Conservation (phyloP, 2,329 filamentous ascomycete genomes). For the Fusarium foetens region DNA sequence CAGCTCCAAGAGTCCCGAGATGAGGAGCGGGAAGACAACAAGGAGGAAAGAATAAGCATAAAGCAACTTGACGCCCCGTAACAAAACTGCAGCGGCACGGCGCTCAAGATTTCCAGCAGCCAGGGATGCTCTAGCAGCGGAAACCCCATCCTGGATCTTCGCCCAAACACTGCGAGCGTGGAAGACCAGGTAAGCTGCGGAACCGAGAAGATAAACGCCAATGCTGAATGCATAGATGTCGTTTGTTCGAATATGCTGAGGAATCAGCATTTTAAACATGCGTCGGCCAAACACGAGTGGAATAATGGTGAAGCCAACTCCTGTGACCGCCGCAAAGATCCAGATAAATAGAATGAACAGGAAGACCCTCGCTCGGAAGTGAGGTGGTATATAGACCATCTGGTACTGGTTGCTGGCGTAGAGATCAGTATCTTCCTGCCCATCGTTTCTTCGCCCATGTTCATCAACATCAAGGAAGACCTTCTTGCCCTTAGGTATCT, state of each 20-base stretch:
- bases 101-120: conserved; percentile 34
- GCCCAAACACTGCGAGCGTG: conserved; percentile 57
- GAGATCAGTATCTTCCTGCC: conserved; percentile 61
- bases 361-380: conserved; percentile 82
- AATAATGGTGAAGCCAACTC: conserved; percentile 84
- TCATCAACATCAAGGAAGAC: conserved; percentile 83
- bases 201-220: conserved; percentile 83
- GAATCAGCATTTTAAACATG: conserved; percentile 79
- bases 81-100: conserved; percentile 43
- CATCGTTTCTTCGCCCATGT: conserved; percentile 70
- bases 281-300: conserved; percentile 86
- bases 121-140: conserved; percentile 37
- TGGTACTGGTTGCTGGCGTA: conserved; percentile 72
- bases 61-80: conserved; percentile 59
- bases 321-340: conserved; percentile 90
- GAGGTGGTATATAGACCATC: conserved; percentile 83
- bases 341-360: conserved; percentile 91
- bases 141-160: conserved; percentile 48
- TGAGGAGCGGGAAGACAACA: conserved; percentile 82
- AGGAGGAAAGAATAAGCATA: conserved; percentile 83
- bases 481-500: conserved; percentile 83
- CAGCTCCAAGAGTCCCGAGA: conserved; percentile 83
- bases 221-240: conserved; percentile 97
- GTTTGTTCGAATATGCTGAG: conserved; percentile 79
- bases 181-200: conserved; percentile 69